Evolutionary conservation across 257 asterid species (phyloP), one percentile per base, ranked within the genome.

Genomic region (Craterostigma plantagineum): DNA sequence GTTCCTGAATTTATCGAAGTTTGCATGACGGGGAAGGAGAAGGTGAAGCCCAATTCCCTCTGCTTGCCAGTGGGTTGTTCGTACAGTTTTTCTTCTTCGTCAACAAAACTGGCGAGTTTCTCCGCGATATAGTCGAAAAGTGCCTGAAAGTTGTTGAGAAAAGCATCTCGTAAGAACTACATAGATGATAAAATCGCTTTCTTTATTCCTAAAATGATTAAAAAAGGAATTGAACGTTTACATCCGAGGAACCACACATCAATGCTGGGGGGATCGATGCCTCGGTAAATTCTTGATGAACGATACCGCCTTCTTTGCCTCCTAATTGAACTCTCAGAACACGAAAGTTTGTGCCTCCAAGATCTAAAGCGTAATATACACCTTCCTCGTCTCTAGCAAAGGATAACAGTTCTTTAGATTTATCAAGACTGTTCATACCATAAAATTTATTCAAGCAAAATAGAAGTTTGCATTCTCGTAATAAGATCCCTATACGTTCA

Each of bases 271-370:
- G 97, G 27, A 86, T 76, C 16, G 85, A 75, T 10, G 81, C 95
- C 73, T 81, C 97, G 0, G 77, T 47, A 13, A 87, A 81, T 66
- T 87, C 92, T 52, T 78, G 97, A 65, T 64, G 71, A 56, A 71
- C 59, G 49, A 86, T 64, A 0, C 92, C 90, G 3, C 63, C 67
- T 35, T 35, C 72, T 55, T 38, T 78, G 23, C 97, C 95, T 44
- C 92, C 92, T 45, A 87, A 62, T 37, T 78, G 77, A n/a, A 87
- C 95, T 37, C 92, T 62, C 72, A 87, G 50, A 15, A 86, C 97
- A 27, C 97, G 91, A 49, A 86, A 86, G 57, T 86, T 86, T 17
- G 97, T 81, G 30, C 97, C 97, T 42, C 97, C 97, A 36, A 86
- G 95, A 72, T 86, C 97, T 62, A 87, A 59, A 34, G 95, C 95